Evolutionary conservation across 164 flowering plant species (phyloP).

Genomic region (Houttuynia cordata): DNA sequence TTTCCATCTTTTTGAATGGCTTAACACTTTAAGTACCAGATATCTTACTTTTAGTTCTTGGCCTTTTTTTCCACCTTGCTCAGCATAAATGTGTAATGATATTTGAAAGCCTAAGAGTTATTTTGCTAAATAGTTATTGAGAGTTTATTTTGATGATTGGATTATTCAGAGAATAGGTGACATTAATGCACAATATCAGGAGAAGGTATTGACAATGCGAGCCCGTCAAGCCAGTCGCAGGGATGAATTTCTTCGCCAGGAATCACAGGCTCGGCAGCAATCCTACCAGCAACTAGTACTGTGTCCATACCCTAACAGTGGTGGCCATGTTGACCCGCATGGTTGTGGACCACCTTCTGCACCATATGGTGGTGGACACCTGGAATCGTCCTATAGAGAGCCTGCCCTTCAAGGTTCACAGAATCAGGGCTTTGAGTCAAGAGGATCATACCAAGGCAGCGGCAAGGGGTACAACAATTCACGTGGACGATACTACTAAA

Average conservation of each 20-base stretch:
- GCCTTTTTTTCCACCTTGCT: too few species aligned
- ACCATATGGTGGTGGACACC: slow-evolving; percentile 24
- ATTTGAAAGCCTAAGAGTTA: too few species aligned
- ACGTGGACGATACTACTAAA: neutral
- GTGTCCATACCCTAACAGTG: slow-evolving; percentile 18
- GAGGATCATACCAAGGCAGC: slow-evolving; percentile 53
- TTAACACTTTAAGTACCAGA: too few species aligned
- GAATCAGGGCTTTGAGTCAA: slow-evolving; percentile 43
- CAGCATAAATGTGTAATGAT: too few species aligned
- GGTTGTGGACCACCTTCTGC: slow-evolving; percentile 22
- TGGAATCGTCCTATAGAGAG: slow-evolving; percentile 42
- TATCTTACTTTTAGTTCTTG: too few species aligned
- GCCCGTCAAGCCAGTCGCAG: slow-evolving; percentile 36
- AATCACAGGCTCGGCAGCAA: slow-evolving; percentile 29
- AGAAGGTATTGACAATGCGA: slow-evolving; percentile 34
- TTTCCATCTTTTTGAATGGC: too few species aligned
- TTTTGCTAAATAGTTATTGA: too few species aligned
- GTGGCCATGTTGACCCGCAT: slow-evolving; percentile 27
- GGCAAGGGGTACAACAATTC: slow-evolving; percentile 11
- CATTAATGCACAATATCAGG: slow-evolving; percentile 37
- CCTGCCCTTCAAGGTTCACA: slow-evolving; percentile 32
- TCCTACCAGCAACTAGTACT: slow-evolving; percentile 37
- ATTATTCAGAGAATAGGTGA: slow-evolving; percentile 34
- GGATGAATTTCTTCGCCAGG: slow-evolving; percentile 49
- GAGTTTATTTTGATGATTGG: neutral